phyloP scores from a whole-genome alignment of 345 rosid species.

The Gossypium longicalyx region DNA sequence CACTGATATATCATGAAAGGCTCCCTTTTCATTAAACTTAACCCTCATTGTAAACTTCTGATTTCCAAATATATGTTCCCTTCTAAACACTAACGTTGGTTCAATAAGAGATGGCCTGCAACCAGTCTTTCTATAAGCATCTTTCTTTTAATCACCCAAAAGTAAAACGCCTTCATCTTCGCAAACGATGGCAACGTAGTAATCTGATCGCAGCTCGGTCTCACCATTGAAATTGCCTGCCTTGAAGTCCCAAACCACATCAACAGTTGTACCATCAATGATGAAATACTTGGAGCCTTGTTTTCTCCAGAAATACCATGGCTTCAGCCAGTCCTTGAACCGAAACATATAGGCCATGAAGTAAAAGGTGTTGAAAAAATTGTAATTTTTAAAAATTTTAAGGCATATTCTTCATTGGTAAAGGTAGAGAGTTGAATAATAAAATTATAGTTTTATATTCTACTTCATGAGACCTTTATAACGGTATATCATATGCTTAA shows the following conservation, averaged over 20 bases:
- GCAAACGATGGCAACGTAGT: slow-evolving; percentile 50
- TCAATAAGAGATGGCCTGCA: slow-evolving; percentile 54
- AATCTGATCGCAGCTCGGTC: slow-evolving; percentile 46
- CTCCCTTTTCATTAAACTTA: slow-evolving; percentile 35
- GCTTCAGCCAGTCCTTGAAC: slow-evolving; percentile 29
- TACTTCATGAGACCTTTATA: no score
- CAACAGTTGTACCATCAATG: slow-evolving; percentile 32
- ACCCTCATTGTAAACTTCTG: slow-evolving; percentile 40
- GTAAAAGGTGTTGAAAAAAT: neutral
- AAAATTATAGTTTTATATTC: no score
- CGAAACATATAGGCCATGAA: neutral
- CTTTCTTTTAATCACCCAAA: slow-evolving; percentile 42
- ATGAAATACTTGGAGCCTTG: slow-evolving; percentile 48
- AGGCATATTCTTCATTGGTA: no score
- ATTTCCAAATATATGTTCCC: slow-evolving; percentile 51
- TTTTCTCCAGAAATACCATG: slow-evolving; percentile 60
- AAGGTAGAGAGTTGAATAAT: no score
- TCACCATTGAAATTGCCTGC: slow-evolving; percentile 48
- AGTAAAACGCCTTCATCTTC: slow-evolving; percentile 52
- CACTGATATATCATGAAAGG: slow-evolving; percentile 37
- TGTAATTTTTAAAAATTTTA: no score
- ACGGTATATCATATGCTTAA: no score
- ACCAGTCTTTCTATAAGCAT: slow-evolving; percentile 39
- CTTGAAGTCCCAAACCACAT: slow-evolving; percentile 52
- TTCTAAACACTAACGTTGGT: slow-evolving; percentile 42